Conservation (phyloP, 1,284 basidiomycete genomes). For the Ceratobasidium sp. region DNA sequence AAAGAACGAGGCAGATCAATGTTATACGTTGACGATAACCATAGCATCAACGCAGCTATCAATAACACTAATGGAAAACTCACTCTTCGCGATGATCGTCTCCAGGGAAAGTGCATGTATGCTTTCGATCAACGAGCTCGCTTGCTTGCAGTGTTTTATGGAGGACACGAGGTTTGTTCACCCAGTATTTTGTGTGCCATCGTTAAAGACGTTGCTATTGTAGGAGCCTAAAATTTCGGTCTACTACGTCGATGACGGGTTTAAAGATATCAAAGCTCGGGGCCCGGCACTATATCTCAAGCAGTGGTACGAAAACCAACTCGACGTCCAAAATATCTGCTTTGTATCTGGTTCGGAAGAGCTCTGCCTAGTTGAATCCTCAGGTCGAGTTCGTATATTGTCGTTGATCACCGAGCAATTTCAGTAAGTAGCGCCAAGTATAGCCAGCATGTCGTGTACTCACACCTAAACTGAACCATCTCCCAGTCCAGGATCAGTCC, state of each 20-base stretch:
- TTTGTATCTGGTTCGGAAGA: slow-evolving; percentile 44
- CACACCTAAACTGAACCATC: no score
- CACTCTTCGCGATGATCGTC: slow-evolving; percentile 5
- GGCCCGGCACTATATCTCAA: slow-evolving; percentile 35
- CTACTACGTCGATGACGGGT: slow-evolving; percentile 1
- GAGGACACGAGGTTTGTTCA: neutral
- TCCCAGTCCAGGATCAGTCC: neutral
- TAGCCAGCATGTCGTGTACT: no score
- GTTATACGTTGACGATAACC: slow-evolving; percentile 27
- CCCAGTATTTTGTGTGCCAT: neutral
- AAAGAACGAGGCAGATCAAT: neutral
- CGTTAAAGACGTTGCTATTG: neutral
- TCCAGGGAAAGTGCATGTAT: slow-evolving; percentile 19
- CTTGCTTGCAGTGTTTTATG: neutral
- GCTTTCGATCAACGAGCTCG: slow-evolving; percentile 27
- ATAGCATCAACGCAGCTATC: neutral
- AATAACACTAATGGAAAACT: neutral
- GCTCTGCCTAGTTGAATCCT: slow-evolving; percentile 42
- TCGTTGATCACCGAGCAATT: slow-evolving; percentile 36
- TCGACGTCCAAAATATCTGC: slow-evolving; percentile 22
- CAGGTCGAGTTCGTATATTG: slow-evolving; percentile 39
- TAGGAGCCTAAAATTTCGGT: neutral
- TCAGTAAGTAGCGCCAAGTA: slow-evolving; percentile 22
- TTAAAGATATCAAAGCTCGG: neutral
- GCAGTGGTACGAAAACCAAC: slow-evolving; percentile 27